phyloP scores from a whole-genome alignment of 371 early-diverging fungal species.

The Mucor irregularis region DNA sequence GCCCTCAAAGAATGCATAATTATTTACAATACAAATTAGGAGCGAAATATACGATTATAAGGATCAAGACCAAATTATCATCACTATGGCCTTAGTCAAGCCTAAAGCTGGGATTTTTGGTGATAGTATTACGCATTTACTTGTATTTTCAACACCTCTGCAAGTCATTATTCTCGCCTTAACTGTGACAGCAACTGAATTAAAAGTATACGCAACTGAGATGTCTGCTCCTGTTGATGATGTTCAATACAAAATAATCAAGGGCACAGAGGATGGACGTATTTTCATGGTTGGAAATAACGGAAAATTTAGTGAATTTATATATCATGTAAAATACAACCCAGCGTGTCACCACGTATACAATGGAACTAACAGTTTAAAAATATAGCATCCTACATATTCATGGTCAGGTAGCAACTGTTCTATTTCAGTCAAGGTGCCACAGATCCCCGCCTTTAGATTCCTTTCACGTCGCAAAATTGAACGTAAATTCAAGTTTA shows the following conservation, averaged over 20 bases:
- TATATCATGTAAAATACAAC: constrained; percentile 59
- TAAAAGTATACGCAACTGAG: constrained; percentile 59
- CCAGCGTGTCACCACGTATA: background rate
- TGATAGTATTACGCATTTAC: constrained; percentile 71
- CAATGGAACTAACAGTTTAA: background rate
- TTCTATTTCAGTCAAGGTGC: constrained; percentile 1
- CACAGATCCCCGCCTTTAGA: too few relatives aligned
- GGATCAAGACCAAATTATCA: constrained; percentile 87
- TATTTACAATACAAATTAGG: constrained; percentile 18
- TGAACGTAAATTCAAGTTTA: too few relatives aligned
- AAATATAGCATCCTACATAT: background rate
- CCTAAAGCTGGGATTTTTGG: constrained; percentile 76
- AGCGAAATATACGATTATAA: constrained; percentile 71
- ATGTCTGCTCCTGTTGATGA: constrained; percentile 76
- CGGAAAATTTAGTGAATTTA: constrained; percentile 84
- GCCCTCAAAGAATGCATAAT: background rate
- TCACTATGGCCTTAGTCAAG: constrained; percentile 74
- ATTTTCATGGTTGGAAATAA: constrained; percentile 84
- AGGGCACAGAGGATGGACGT: constrained; percentile 74
- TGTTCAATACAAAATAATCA: constrained; percentile 68
- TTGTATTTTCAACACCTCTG: constrained; percentile 84
- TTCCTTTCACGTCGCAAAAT: too few relatives aligned
- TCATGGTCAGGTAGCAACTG: background rate
- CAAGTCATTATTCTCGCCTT: constrained; percentile 75
- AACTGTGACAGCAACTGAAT: constrained; percentile 22